A percentile compares a stretch with the other conserved stretches of the same genome.
These are phyloP conservation scores for Boletus pseudopeckii DNA, from an alignment of 768 basidiomycete species.

Conservation along the genomic window DNA sequence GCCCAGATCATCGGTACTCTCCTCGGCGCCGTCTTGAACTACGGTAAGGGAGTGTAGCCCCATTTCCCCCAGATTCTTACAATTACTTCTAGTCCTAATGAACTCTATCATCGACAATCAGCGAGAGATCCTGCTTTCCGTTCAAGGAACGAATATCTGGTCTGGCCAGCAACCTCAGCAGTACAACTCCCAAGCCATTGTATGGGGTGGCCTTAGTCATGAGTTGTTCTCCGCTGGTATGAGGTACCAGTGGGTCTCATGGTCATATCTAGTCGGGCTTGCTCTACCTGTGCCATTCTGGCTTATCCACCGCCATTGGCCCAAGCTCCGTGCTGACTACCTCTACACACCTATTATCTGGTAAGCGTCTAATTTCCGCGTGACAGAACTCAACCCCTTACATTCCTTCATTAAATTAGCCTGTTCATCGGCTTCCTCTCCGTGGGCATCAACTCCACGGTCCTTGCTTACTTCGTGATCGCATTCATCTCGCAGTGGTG, in stretches of 20 bases:
- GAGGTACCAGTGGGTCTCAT: constrained; percentile 41
- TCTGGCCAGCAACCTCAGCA: constrained; percentile 30
- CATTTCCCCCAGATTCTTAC: background rate
- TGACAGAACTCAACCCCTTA: background rate
- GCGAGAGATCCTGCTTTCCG: constrained; percentile 47
- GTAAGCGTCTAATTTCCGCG: constrained; percentile 11
- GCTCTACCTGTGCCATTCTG: constrained; percentile 40
- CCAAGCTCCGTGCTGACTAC: constrained; percentile 26
- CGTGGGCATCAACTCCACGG: constrained; percentile 29
- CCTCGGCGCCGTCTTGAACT: constrained; percentile 48
- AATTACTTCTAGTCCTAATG: constrained; percentile 48
- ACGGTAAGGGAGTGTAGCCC: constrained; percentile 27
- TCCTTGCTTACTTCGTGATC: constrained; percentile 15
- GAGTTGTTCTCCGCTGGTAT: constrained; percentile 31
- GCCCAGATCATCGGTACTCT: constrained; percentile 57
- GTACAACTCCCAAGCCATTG: constrained; percentile 34
- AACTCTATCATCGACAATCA: constrained; percentile 54
- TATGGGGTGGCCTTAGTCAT: constrained; percentile 38
- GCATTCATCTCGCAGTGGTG: constrained; percentile 38
- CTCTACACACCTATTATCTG: constrained; percentile 31
- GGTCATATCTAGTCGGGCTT: constrained; percentile 33
- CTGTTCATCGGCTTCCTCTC: constrained; percentile 16
- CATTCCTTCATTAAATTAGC: constrained; percentile 6
- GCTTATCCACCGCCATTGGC: constrained; percentile 36
- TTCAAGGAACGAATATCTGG: constrained; percentile 47